Evolutionary conservation across 352 stramenopile species (phyloP).

Genomic region (Stramenopiles sp.): DNA sequence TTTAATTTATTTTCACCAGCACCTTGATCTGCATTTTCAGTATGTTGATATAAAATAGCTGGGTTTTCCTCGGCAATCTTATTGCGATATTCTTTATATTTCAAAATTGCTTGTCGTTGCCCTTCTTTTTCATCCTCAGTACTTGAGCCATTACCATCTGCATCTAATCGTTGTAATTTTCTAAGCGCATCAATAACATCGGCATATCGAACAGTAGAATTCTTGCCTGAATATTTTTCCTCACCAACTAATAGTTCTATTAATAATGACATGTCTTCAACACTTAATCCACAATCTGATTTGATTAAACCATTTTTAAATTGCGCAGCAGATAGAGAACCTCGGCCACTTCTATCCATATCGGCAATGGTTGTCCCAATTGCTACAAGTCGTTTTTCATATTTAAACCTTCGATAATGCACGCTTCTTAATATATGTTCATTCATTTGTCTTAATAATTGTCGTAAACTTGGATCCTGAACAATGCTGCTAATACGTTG

Average conservation of each 20-base stretch:
- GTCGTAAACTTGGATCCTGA: neutral
- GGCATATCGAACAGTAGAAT: neutral
- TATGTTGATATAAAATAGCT: neutral
- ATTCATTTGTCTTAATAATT: neutral
- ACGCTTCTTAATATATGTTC: neutral
- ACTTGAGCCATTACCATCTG: neutral
- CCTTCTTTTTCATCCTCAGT: conserved; percentile 4
- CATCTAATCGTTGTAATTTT: neutral
- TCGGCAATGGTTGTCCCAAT: neutral
- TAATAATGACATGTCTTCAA: neutral
- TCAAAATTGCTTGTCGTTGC: neutral
- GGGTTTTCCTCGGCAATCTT: neutral
- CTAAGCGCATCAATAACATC: conserved; percentile 4
- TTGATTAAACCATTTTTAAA: neutral
- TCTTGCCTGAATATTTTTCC: neutral
- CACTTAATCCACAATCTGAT: neutral
- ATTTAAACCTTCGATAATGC: conserved; percentile 9
- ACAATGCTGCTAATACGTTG: neutral
- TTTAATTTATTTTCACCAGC: neutral
- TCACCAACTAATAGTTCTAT: neutral
- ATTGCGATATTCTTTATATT: conserved; percentile 7
- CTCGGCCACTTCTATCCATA: conserved; percentile 2
- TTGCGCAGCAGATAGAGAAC: neutral
- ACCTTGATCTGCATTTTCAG: neutral
- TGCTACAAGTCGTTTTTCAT: neutral